Base-by-base conservation (phyloP, 2,329 filamentous ascomycete genomes). In the Huntiella decipiens region DNA sequence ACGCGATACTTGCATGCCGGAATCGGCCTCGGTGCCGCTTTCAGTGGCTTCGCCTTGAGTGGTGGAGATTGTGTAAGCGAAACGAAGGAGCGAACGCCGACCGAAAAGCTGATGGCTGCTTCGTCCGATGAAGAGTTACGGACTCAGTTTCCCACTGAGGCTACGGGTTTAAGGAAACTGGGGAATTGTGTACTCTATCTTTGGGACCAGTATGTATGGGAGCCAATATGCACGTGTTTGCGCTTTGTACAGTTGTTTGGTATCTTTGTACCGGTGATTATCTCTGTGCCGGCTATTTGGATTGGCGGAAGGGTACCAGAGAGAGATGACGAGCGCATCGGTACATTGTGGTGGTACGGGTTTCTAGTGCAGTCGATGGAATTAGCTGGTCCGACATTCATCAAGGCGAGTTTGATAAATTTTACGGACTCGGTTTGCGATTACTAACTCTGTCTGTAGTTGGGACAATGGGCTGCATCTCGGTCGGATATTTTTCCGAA, bases 391-490 rank as follows among this genome's bases (percentile, higher is more conserved):
- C 87, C 91, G 38, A 86, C 91, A 0, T 98, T 98, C 57, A 98
- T 98, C 64, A 98, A 98, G 73, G 82, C 84, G 62, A 43, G 58
- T 47, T 36, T 31, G 4, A 28, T 17, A 13, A 8, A 16, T n/a
- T 8, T 12, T 43, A 32, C 22, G 37, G n/a, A 28, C 17, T 28
- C 8, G 6, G 22, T 15, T 11, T 35, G 12, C 11, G n/a, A 22
- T 28, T 28, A 28, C 22, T 28, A 28, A 28, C 22, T 28, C 7
- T 28, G 22, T 28, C 6, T 34, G 48, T 54, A 87, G 77, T 74
- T 98, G 46, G 91, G 91, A 12, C 91, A 98, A 77, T 98, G 91
- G 91, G 91, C 91, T 13, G 91, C 91, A 3, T 96, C 91, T 4
- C 73, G 91, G 58, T 83, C 87, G 37, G 91, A 98, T 61, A 94